A percentile compares a stretch with the other conserved stretches of the same genome.
These are phyloP conservation scores for Neurospora sp. DNA, from an alignment of 495 filamentous ascomycete genomes.

Conservation along the genomic window DNA sequence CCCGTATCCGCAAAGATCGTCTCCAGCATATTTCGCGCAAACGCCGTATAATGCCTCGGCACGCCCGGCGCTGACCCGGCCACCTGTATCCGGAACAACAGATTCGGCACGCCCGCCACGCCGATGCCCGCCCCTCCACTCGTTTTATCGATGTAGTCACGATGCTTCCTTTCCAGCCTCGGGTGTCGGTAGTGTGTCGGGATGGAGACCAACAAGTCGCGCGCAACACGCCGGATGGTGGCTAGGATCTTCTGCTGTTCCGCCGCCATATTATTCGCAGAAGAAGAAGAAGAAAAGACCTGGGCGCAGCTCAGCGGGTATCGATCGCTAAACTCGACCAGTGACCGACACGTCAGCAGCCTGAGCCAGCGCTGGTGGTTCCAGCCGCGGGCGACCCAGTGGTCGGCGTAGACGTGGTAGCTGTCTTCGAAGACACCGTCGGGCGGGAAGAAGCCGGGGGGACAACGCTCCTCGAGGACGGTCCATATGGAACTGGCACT, in stretches of 20 bases:
- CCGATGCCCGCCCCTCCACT: conserved; percentile 32
- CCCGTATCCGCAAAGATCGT: conserved; percentile 34
- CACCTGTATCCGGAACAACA: conserved; percentile 31
- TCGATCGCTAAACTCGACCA: conserved; percentile 24
- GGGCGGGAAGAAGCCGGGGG: conserved; percentile 21
- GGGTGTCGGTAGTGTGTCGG: conserved; percentile 40
- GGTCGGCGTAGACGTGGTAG: conserved; percentile 50
- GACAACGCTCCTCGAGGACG: conserved; percentile 12
- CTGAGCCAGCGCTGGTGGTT: conserved; percentile 55
- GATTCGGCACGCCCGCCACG: conserved; percentile 30
- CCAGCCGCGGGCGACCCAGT: conserved; percentile 49
- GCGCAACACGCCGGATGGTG: conserved; percentile 22
- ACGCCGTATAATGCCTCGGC: conserved; percentile 23
- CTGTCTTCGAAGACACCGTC: conserved; percentile 41
- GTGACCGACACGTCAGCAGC: conserved; percentile 45
- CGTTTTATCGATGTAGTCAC: conserved; percentile 22
- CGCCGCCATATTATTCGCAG: conserved; percentile 21
- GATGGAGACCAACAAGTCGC: conserved; percentile 32
- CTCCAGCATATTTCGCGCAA: conserved; percentile 27
- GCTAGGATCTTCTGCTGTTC: conserved; percentile 21
- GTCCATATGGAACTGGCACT: conserved; percentile 13
- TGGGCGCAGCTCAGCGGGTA: conserved; percentile 19
- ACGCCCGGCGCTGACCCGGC: conserved; percentile 35
- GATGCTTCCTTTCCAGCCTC: conserved; percentile 13
- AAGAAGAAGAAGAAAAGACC: not conserved